phyloP scores from a whole-genome alignment of 768 basidiomycete genomes.

The Mycena filopes region DNA sequence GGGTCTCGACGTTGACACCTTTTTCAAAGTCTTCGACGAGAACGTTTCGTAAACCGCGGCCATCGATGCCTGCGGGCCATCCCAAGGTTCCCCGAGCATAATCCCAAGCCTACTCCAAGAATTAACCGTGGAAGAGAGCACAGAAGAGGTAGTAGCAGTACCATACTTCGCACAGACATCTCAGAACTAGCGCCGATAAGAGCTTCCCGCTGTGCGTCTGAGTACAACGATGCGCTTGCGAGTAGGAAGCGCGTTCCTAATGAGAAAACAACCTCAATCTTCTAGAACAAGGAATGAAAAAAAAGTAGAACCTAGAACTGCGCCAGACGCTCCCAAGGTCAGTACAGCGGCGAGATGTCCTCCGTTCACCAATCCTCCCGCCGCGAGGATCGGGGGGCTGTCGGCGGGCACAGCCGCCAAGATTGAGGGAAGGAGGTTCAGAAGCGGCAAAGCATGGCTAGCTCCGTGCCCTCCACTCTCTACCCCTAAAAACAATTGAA shows the following conservation, averaged over 20 bases:
- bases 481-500: conserved; percentile 57
- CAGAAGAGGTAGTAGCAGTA: not conserved
- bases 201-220: conserved; percentile 61
- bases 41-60: conserved; percentile 66
- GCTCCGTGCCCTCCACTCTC: conserved; percentile 87
- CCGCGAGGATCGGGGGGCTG: conserved; percentile 70
- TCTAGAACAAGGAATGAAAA: not conserved
- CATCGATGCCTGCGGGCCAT: conserved; percentile 73
- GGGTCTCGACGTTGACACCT: conserved; percentile 54
- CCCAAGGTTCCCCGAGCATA: conserved; percentile 61
- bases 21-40: conserved; percentile 67
- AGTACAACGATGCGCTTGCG: conserved; percentile 72
- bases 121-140: not conserved
- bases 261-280: not conserved
- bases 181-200: conserved; percentile 58
- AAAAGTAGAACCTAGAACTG: conserved; percentile 49
- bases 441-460: conserved; percentile 63
- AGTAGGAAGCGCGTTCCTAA: conserved; percentile 81
- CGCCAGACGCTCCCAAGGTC: conserved; percentile 74
- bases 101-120: conserved; percentile 60
- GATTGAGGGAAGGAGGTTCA: conserved; percentile 68
- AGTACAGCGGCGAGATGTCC: conserved; percentile 73
- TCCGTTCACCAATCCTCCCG: conserved; percentile 78
- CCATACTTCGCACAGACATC: conserved; percentile 64
- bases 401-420: conserved; percentile 52